phyloP scores from a whole-genome alignment of 371 early-diverging fungal species.

The Rhizopus sp. region DNA sequence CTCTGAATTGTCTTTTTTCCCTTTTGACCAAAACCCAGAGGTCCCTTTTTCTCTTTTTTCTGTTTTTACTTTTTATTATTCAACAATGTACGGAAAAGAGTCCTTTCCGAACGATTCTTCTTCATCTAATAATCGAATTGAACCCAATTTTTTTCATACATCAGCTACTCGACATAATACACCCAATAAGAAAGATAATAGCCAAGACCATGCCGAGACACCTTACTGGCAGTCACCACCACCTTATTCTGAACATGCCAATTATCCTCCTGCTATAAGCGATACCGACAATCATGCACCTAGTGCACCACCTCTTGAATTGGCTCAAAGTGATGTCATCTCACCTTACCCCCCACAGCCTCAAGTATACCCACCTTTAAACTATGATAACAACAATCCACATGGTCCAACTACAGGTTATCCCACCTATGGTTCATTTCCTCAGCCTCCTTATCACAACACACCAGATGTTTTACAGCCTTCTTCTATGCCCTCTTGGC shows the following conservation, averaged over 20 bases:
- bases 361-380: neutral
- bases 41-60: neutral
- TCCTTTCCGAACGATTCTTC: neutral
- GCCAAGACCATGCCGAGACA: slow-evolving; percentile 4
- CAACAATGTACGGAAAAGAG: neutral
- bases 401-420: neutral
- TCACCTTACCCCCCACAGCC: neutral
- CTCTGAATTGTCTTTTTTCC: neutral
- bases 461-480: neutral
- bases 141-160: slow-evolving; percentile 2
- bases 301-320: slow-evolving; percentile 1
- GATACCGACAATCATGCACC: neutral
- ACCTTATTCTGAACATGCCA: neutral
- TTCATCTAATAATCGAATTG: neutral
- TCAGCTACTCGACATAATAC: neutral
- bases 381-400: neutral
- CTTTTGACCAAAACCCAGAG: too few species aligned
- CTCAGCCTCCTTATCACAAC: slow-evolving; percentile 1
- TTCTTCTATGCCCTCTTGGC: neutral
- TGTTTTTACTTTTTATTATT: neutral
- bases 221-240: slow-evolving; percentile 1
- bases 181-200: neutral
- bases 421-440: slow-evolving; percentile 2
- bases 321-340: neutral
- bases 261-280: neutral